Evolutionary conservation across 768 basidiomycete species (phyloP), one percentile per base, ranked within the genome.

Genomic region (Glaciozyma antarctica): DNA sequence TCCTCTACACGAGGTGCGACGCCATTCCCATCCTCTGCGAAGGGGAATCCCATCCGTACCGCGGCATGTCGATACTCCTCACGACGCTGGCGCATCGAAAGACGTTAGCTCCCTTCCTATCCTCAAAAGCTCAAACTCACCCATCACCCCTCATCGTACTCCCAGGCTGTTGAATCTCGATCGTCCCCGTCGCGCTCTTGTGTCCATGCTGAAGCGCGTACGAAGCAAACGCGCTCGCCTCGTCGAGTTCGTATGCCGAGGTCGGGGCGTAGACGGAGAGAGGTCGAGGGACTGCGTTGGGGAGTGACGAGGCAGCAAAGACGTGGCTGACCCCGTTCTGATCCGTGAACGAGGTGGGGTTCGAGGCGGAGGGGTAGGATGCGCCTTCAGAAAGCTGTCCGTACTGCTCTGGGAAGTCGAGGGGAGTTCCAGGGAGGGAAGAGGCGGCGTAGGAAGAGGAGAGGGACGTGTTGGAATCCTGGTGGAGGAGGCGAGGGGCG

Each of bases 291-390:
- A 15, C 13, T 12, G 38, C 6, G 32, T 51, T 38, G 1, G 68
- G 64, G 8, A 62, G 64, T 0, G 64, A 61, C 10, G 64, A 32
- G 3, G 68, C 51, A n/a, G 41, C 16, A 49, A 69, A 69, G 43
- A 56, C 19, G 56, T 21, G 43, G 17, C 62, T 69, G 24, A 12
- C 28, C 32, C 68, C 68, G 64, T 69, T 65, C 59, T 61, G n/a
- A 61, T 69, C 62, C 47, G 64, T 69, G 60, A 69, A 69, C 12
- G 58, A 57, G 24, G 64, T 63, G 19, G 68, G 64, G 49, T 69
- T 65, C 34, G 51, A 49, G 7, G 38, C 2, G 4, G 64, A 63
- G 22, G 62, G 64, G 64, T 55, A 60, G 15, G 49, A 28, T 4
- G 21, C 5, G 32, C 17, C 5, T 32, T 21, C 10, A 19, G 28